Base-by-base conservation (phyloP, 441 rosid species). In the Kokia cookei region DNA sequence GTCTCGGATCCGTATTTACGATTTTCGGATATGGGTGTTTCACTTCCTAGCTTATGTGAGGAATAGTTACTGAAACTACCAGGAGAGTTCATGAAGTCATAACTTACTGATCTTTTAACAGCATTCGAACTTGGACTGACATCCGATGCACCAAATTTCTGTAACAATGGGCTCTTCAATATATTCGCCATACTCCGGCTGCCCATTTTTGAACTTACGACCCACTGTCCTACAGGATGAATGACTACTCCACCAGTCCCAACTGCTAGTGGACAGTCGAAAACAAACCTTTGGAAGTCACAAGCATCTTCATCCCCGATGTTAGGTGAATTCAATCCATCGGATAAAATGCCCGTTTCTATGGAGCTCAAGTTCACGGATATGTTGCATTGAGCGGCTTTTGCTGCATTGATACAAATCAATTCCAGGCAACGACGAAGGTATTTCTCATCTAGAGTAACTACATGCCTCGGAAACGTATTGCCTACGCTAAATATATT, bases 391-490 rank as follows among this genome's bases (percentile, higher is more conserved):
- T 89, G 74, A 13, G 85, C 80, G 54, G 85, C 79, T 78, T 85
- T 86, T 26, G 84, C 86, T 43, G 91, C 89, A 55, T 83, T 84
- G 27, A 78, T 58, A 58, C 80, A 85, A 62, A 91, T 87, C 76
- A 80, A 54, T 65, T 92, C 91, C 7, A 89, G 88, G 82, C 98
- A 90, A 22, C 80, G 79, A 5, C 84, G 90, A 3, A 90, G 89
- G 80, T 85, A 89, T 76, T 88, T 90, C 76, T 90, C 98, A 76
- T 94, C 93, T 7, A 85, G 65, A 43, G 88, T 84, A 67, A 89
- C 87, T 85, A 92, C 50, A 84, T 86, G 86, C 86, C 86, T 88
- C 27, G 95, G 94, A 64, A 93, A 86, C 84, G 84, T 89, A 80
- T 77, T 77, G 63, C 86, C 90, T 17, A 53, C 6, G 63, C 83